Conservation (phyloP, 441 rosid genomes). For the Populus trichocarpa region DNA sequence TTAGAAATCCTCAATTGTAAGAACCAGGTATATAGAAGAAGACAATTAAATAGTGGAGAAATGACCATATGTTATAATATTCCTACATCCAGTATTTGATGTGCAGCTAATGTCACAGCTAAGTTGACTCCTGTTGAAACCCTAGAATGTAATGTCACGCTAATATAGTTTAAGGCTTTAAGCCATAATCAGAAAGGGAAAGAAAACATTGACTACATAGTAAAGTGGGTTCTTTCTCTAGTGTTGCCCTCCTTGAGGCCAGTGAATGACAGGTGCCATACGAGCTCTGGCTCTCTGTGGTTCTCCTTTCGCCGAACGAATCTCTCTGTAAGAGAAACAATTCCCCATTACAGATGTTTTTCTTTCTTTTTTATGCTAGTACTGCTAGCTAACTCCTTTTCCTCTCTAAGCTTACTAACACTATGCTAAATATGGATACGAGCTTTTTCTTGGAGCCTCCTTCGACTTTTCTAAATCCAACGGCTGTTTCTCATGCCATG, state of each 20-base stretch:
- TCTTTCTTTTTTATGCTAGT: too few relatives aligned
- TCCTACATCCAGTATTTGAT: not conserved
- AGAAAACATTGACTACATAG: not conserved
- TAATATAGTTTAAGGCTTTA: not conserved
- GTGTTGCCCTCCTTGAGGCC: not conserved
- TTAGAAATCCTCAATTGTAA: not conserved
- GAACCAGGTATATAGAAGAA: not conserved
- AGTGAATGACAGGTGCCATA: conserved; percentile 2
- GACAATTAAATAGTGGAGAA: not conserved
- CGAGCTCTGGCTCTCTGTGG: not conserved
- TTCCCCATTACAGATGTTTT: not conserved
- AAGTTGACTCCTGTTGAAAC: not conserved
- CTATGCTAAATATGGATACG: conserved; percentile 24
- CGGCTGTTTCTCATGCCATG: conserved; percentile 25
- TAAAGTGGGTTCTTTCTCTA: not conserved
- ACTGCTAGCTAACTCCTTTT: not conserved
- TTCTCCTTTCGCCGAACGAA: not conserved
- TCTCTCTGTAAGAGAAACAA: not conserved
- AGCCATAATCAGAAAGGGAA: not conserved
- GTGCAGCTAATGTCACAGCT: not conserved
- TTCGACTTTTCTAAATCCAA: conserved; percentile 20
- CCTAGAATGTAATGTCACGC: not conserved
- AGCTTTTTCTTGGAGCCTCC: conserved; percentile 17
- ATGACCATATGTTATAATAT: not conserved
- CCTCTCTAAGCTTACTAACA: conserved; percentile 9